A percentile compares a stretch with the other conserved stretches of the same genome.
Conservation (phyloP, 495 filamentous ascomycete genomes). For the Chaetomidium leptoderma region DNA sequence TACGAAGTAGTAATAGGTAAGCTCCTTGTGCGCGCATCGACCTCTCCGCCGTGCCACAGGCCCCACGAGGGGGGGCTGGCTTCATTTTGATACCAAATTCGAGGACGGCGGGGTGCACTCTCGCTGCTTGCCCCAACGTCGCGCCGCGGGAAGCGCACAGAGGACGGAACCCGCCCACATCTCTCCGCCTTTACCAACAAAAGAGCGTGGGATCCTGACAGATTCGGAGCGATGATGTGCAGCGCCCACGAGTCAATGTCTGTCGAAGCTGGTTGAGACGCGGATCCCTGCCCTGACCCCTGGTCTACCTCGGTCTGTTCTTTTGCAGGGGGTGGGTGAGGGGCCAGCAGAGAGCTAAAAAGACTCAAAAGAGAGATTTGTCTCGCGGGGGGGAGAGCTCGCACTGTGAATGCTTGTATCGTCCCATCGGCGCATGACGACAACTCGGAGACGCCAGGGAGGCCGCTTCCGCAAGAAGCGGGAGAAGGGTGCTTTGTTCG, state of each 20-base stretch:
- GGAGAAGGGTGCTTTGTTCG: constrained; percentile 2
- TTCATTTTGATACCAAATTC: neutral
- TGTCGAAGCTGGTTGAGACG: constrained; percentile 27
- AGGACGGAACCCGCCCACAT: constrained; percentile 11
- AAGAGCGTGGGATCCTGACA: constrained; percentile 13
- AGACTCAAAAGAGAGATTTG: neutral
- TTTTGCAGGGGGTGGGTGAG: constrained; percentile 14
- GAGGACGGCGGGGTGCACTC: neutral
- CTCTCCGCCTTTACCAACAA: neutral
- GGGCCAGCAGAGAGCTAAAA: constrained; percentile 13
- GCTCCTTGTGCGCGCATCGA: neutral
- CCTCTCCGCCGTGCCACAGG: constrained; percentile 1
- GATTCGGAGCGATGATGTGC: constrained; percentile 35
- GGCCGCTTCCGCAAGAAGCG: neutral
- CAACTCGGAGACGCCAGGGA: constrained; percentile 6
- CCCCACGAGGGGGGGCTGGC: neutral
- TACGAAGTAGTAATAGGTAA: too few relatives aligned
- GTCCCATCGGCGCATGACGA: constrained; percentile 16
- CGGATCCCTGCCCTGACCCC: constrained; percentile 18
- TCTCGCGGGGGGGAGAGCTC: neutral
- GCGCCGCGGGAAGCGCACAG: constrained; percentile 4
- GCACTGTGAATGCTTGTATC: constrained; percentile 26
- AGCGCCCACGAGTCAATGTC: constrained; percentile 32
- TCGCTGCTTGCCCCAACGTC: neutral
- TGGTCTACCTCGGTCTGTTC: constrained; percentile 29